phyloP scores from a whole-genome alignment of 108 stramenopile species.

The Cyclotella sp. region DNA sequence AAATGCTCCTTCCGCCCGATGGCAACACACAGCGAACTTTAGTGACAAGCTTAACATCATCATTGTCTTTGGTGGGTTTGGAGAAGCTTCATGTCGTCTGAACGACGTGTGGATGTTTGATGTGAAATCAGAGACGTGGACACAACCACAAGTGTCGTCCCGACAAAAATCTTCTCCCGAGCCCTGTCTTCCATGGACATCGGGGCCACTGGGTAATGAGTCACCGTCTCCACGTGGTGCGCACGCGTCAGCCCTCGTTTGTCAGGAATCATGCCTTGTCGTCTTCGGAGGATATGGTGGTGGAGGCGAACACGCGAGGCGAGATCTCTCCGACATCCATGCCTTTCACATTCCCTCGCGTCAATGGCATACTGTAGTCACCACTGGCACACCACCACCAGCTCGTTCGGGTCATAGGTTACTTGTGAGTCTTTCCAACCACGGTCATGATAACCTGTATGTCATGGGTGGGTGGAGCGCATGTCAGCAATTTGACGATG shows the following conservation, averaged over 20 bases:
- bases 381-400: slow-evolving; percentile 59
- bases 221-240: slow-evolving; percentile 65
- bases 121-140: slow-evolving; percentile 55
- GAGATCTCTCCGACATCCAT: slow-evolving; percentile 74
- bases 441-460: slow-evolving; percentile 66
- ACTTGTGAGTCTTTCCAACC: slow-evolving; percentile 32
- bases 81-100: slow-evolving; percentile 48
- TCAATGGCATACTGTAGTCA: slow-evolving; percentile 52
- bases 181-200: slow-evolving; percentile 23
- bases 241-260: slow-evolving; percentile 64
- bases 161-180: neutral
- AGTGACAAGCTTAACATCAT: slow-evolving; percentile 37
- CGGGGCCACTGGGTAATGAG: slow-evolving; percentile 22
- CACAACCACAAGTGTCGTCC: neutral
- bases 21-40: slow-evolving; percentile 72
- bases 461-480: slow-evolving; percentile 87
- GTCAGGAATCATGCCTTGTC: slow-evolving; percentile 29
- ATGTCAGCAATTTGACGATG: slow-evolving; percentile 72
- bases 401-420: slow-evolving; percentile 67
- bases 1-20: slow-evolving; percentile 57
- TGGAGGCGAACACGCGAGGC: slow-evolving; percentile 62
- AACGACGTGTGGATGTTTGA: slow-evolving; percentile 82
- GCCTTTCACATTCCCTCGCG: slow-evolving; percentile 58
- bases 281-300: slow-evolving; percentile 89
- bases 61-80: slow-evolving; percentile 78